Base-by-base conservation (phyloP, 306 rosid genomes). In the Pyrus bretschneideri region DNA sequence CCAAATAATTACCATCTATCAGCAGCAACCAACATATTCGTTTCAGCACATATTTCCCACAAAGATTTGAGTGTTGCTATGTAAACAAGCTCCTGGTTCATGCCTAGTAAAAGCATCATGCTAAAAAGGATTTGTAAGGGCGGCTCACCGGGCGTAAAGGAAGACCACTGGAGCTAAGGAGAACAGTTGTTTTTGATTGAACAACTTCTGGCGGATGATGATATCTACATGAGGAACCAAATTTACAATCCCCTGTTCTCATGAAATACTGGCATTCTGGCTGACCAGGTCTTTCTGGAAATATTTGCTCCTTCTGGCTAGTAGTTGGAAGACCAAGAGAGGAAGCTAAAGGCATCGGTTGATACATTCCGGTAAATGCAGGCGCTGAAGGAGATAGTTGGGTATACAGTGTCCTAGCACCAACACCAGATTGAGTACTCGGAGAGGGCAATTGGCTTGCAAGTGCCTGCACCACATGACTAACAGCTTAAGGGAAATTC, bases 191-290 rank as follows among this genome's bases (percentile, higher is more conserved):
- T 67, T 84, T 88, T 0, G 89, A 86, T 59, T 89, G 84, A 78
- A 72, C 76, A 69, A 78, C 79, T 78, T 93, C 97, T 49, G 86
- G 82, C 4, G 98, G 99, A 81, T 96, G 99, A 86, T 96, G 99
- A 84, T 96, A 96, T 91, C 87, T 93, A 87, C 99, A 96, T 7
- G 98, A 93, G 61, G 96, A 87, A 73, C 98, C 99, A 83, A 84
- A 93, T 89, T 89, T 96, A 84, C 99, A 96, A 61, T 91, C 96
- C 84, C 99, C 99, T 19, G 99, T 96, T 93, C 85, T 96, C 93
- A 96, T 67, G 82, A 87, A 96, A 86, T 91, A 78, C 79, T 87
- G 98, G 70, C 99, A 96, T 70, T 93, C 98, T 60, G 85, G 93
- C 77, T 96, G 98, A 35, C 93, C 98, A 38, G 98, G 99, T 84